These are phyloP conservation scores for Venturia oleaginea DNA, from an alignment of 2,329 filamentous ascomycete genomes.

Conservation along the genomic window DNA sequence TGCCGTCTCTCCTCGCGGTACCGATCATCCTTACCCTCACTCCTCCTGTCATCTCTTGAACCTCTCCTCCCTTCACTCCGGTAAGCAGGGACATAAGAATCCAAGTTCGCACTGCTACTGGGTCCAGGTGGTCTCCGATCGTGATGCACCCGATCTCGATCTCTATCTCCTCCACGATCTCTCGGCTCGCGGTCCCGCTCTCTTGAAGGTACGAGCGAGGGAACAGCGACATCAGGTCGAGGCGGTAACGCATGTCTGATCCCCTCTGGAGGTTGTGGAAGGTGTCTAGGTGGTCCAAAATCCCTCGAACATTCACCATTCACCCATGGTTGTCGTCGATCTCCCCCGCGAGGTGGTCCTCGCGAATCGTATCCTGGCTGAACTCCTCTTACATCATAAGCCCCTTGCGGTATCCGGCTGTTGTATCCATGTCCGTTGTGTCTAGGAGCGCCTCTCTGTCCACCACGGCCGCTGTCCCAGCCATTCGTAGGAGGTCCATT, in stretches of 20 bases:
- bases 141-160: background rate
- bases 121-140: background rate
- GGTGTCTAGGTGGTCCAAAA: conserved; percentile 21
- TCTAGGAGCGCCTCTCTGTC: background rate
- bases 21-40: conserved; percentile 15
- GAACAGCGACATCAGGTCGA: conserved; percentile 22
- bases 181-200: background rate
- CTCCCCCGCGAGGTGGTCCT: conserved; percentile 17
- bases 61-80: background rate
- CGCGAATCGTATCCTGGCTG: conserved; percentile 15
- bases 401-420: conserved; percentile 9
- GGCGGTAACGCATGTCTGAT: conserved; percentile 27
- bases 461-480: background rate
- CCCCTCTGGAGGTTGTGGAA: conserved; percentile 28
- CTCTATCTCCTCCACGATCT: background rate
- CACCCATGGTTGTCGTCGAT: conserved; percentile 14
- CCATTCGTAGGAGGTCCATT: background rate
- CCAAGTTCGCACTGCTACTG: background rate
- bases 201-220: background rate
- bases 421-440: background rate
- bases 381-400: conserved; percentile 1
- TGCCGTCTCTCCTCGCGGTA: conserved; percentile 18
- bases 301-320: conserved; percentile 6
- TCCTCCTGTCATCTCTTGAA: conserved; percentile 11
- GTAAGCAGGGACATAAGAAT: conserved; percentile 11